phyloP scores from a whole-genome alignment of 805 yeast genomes.

The Yamadazyma philogaea region DNA sequence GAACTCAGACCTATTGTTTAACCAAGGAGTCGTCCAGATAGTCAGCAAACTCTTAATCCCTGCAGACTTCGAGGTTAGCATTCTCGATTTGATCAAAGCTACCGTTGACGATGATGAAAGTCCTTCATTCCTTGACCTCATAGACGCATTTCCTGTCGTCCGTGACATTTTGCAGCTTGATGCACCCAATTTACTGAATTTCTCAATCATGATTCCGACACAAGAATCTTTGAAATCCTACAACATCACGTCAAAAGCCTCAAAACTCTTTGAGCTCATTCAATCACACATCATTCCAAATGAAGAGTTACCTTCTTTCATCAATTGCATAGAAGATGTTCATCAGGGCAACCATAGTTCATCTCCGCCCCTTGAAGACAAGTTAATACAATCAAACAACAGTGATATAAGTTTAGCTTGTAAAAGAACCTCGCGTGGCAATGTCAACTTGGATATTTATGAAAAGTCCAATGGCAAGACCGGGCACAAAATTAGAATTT shows the following conservation, averaged over 20 bases:
- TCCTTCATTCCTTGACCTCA: slow-evolving; percentile 41
- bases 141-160: slow-evolving; percentile 43
- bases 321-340: slow-evolving; percentile 37
- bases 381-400: slow-evolving; percentile 37
- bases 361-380: not conserved
- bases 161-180: slow-evolving; percentile 38
- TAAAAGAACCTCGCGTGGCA: slow-evolving; percentile 12
- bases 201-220: slow-evolving; percentile 73
- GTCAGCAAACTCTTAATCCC: slow-evolving; percentile 59
- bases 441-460: slow-evolving; percentile 7
- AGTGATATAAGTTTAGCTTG: slow-evolving; percentile 33
- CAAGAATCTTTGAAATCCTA: slow-evolving; percentile 50
- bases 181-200: slow-evolving; percentile 22
- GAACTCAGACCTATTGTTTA: slow-evolving; percentile 67
- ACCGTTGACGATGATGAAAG: slow-evolving; percentile 38
- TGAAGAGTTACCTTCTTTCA: slow-evolving; percentile 44
- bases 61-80: slow-evolving; percentile 46
- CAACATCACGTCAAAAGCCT: slow-evolving; percentile 44
- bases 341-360: not conserved
- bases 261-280: slow-evolving; percentile 51
- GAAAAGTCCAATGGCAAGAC: slow-evolving; percentile 9
- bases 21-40: slow-evolving; percentile 83
- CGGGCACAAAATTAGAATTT: slow-evolving; percentile 53
- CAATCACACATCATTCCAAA: slow-evolving; percentile 69
- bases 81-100: slow-evolving; percentile 53